phyloP scores from a whole-genome alignment of 2,329 filamentous ascomycete species.

The Trichophyton mentagrophytes region DNA sequence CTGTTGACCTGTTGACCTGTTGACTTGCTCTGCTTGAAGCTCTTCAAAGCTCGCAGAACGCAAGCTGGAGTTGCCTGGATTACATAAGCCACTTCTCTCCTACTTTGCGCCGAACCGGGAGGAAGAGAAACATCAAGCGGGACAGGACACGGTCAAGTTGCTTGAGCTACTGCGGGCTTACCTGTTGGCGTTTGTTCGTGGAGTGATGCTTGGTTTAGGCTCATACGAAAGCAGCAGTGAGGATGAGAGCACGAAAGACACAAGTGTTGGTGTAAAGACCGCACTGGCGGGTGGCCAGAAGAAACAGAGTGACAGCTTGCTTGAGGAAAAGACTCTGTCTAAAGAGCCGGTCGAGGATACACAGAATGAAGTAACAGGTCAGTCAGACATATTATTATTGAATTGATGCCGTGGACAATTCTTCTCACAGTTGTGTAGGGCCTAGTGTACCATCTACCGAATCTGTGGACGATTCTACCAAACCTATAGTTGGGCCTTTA shows the following conservation, averaged over 20 bases:
- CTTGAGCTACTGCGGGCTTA: background rate
- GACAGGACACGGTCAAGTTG: background rate
- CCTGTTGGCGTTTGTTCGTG: background rate
- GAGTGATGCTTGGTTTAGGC: conserved; percentile 29
- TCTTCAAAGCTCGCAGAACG: background rate
- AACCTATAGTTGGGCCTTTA: conserved; percentile 25
- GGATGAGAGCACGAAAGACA: conserved; percentile 22
- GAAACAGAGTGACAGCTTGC: background rate
- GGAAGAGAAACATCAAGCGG: background rate
- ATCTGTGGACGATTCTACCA: background rate
- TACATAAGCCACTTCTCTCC: background rate
- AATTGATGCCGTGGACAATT: background rate
- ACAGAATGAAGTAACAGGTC: background rate
- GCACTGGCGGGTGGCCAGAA: background rate
- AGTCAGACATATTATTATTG: too few species aligned
- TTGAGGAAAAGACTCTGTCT: background rate
- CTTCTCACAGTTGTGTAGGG: background rate
- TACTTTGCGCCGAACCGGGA: background rate
- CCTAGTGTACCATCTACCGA: conserved; percentile 11
- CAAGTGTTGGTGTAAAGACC: background rate
- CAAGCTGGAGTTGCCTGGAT: background rate
- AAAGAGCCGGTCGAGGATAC: background rate
- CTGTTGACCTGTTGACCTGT: background rate
- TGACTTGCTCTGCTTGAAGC: background rate
- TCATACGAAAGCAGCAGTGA: conserved; percentile 36